These are phyloP conservation scores for Diplocarpon rosae DNA, from an alignment of 2,329 filamentous ascomycete genomes.

Conservation along the genomic window DNA sequence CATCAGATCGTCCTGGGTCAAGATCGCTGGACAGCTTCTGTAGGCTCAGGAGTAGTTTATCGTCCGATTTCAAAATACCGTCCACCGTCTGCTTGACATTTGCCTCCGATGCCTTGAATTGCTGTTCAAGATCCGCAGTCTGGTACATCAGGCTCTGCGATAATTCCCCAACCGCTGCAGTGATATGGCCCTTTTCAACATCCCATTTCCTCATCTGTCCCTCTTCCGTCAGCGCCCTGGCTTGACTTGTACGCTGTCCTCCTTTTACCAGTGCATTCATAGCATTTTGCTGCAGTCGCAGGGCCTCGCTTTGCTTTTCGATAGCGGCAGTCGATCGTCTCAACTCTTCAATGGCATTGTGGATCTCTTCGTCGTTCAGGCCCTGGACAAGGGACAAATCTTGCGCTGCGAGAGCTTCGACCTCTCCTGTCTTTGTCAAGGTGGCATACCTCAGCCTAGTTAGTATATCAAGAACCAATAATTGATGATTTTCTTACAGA, in stretches of 20 bases:
- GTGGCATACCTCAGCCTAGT: conserved; percentile 35
- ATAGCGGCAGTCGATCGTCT: conserved; percentile 53
- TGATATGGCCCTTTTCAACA: conserved; percentile 32
- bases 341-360: conserved; percentile 51
- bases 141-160: conserved; percentile 36
- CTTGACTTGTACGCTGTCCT: conserved; percentile 28
- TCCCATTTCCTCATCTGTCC: conserved; percentile 33
- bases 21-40: conserved; percentile 56
- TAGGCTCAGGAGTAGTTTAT: conserved; percentile 52
- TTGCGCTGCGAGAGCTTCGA: conserved; percentile 34
- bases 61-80: conserved; percentile 46
- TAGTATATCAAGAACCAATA: not conserved
- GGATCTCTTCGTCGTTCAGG: conserved; percentile 48
- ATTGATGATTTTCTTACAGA: conserved; percentile 30
- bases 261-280: conserved; percentile 41
- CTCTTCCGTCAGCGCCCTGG: conserved; percentile 30
- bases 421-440: conserved; percentile 38
- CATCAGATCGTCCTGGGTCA: conserved; percentile 39
- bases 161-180: conserved; percentile 36
- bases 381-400: conserved; percentile 39
- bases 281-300: conserved; percentile 52
- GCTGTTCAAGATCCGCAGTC: conserved; percentile 39
- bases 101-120: conserved; percentile 34
- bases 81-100: conserved; percentile 39
- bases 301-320: conserved; percentile 48